A percentile compares a stretch with the other conserved stretches of the same genome.
phyloP scores from a whole-genome alignment of 306 rosid species.

The Comarum palustre region DNA sequence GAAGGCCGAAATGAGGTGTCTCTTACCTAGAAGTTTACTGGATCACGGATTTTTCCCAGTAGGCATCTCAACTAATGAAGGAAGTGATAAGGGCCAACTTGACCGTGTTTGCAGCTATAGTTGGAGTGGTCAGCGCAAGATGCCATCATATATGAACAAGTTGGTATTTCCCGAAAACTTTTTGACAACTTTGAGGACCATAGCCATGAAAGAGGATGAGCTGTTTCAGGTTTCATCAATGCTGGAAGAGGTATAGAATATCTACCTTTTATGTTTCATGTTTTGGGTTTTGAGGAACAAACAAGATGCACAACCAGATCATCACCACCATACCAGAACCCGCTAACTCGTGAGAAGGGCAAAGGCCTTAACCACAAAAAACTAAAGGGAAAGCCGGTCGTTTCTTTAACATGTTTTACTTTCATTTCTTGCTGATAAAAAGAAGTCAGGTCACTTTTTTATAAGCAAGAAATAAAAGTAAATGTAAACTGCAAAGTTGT shows the following conservation, averaged over 20 bases:
- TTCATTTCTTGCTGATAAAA: neutral
- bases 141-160: slow-evolving; percentile 64
- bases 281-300: neutral
- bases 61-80: slow-evolving; percentile 34
- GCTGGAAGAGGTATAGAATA: slow-evolving; percentile 73
- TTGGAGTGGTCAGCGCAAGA: slow-evolving; percentile 91
- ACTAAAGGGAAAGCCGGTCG: too few relatives aligned
- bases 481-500: neutral
- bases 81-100: slow-evolving; percentile 30
- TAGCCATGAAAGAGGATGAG: slow-evolving; percentile 81
- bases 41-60: slow-evolving; percentile 66
- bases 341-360: too few relatives aligned
- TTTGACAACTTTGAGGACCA: slow-evolving; percentile 72
- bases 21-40: slow-evolving; percentile 68
- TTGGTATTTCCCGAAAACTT: slow-evolving; percentile 85
- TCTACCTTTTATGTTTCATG: slow-evolving; percentile 1
- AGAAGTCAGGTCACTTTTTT: too few relatives aligned
- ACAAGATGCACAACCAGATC: too few relatives aligned
- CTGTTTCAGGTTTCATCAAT: slow-evolving; percentile 70
- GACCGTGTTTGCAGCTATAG: slow-evolving; percentile 55
- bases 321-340: too few relatives aligned
- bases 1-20: slow-evolving; percentile 92
- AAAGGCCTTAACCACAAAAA: too few relatives aligned
- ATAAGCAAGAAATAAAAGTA: neutral
- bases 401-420: too few relatives aligned